phyloP scores from a whole-genome alignment of 805 yeast genomes.

The Lachancea nothofagi region DNA sequence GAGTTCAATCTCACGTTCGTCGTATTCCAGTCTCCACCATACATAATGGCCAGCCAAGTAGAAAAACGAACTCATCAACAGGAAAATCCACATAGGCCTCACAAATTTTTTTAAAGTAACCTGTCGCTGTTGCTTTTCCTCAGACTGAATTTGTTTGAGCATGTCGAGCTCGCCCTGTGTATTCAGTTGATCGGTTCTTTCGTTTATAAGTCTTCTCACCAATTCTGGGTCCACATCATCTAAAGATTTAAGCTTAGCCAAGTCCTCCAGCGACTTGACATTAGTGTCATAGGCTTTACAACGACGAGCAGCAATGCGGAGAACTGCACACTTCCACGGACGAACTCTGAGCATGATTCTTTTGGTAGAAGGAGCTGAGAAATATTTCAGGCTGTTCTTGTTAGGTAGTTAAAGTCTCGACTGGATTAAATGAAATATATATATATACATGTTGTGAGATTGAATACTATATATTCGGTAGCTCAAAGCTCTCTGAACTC shows the following conservation, averaged over 20 bases:
- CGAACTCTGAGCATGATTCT: conserved; percentile 1
- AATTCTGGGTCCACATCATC: conserved; percentile 33
- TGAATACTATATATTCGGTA: not conserved
- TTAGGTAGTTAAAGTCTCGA: too few relatives aligned
- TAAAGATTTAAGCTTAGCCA: conserved; percentile 26
- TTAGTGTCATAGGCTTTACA: conserved; percentile 5
- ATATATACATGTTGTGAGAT: conserved; percentile 1
- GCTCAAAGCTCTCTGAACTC: conserved; percentile 3
- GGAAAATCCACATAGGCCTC: conserved; percentile 30
- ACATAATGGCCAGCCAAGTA: conserved; percentile 24
- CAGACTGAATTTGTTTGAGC: conserved; percentile 21
- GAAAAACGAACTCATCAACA: conserved; percentile 30
- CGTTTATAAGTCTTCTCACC: conserved; percentile 27
- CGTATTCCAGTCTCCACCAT: conserved; percentile 31
- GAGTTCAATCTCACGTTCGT: conserved; percentile 24
- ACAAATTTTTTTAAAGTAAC: conserved; percentile 21
- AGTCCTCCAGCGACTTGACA: conserved; percentile 28
- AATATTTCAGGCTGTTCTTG: not conserved
- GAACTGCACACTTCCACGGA: not conserved
- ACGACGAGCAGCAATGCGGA: conserved; percentile 1
- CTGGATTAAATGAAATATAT: not conserved
- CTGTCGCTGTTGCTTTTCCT: conserved; percentile 17
- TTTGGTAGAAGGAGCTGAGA: not conserved
- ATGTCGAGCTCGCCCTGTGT: conserved; percentile 25
- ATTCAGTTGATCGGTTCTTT: conserved; percentile 28